phyloP scores from a whole-genome alignment of 495 filamentous ascomycete species.

The Penicillium bovifimosum region DNA sequence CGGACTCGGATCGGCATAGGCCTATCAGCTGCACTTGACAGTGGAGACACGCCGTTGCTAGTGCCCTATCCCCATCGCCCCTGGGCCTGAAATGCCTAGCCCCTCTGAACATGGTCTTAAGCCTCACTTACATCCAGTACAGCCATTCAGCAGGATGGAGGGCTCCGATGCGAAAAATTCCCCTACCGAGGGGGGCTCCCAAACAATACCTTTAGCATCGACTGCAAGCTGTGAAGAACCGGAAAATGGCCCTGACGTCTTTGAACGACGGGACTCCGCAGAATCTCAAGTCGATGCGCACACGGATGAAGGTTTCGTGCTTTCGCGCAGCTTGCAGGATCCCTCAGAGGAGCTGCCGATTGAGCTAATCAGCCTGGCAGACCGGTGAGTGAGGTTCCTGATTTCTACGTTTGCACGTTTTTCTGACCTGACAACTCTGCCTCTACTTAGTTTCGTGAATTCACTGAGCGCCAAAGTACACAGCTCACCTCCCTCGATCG shows the following conservation, averaged over 20 bases:
- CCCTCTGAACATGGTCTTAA: slow-evolving; percentile 24
- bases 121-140: slow-evolving; percentile 35
- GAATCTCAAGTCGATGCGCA: slow-evolving; percentile 50
- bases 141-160: slow-evolving; percentile 53
- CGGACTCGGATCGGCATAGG: slow-evolving; percentile 24
- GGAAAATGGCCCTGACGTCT: slow-evolving; percentile 37
- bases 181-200: slow-evolving; percentile 32
- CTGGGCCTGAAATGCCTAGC: slow-evolving; percentile 23
- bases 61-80: slow-evolving; percentile 21
- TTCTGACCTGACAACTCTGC: neutral
- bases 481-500: slow-evolving; percentile 74
- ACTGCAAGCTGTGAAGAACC: slow-evolving; percentile 27
- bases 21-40: slow-evolving; percentile 29
- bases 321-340: slow-evolving; percentile 48
- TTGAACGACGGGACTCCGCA: slow-evolving; percentile 45
- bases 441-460: slow-evolving; percentile 70
- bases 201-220: slow-evolving; percentile 19
- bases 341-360: slow-evolving; percentile 85
- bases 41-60: slow-evolving; percentile 21
- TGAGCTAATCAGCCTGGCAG: slow-evolving; percentile 82
- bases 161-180: slow-evolving; percentile 33
- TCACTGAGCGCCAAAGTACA: slow-evolving; percentile 85
- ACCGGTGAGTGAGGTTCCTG: slow-evolving; percentile 53
- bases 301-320: slow-evolving; percentile 38
- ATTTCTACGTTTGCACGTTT: neutral